phyloP scores from a whole-genome alignment of 164 flowering plant genomes.

The Paratinospora sagittata region DNA sequence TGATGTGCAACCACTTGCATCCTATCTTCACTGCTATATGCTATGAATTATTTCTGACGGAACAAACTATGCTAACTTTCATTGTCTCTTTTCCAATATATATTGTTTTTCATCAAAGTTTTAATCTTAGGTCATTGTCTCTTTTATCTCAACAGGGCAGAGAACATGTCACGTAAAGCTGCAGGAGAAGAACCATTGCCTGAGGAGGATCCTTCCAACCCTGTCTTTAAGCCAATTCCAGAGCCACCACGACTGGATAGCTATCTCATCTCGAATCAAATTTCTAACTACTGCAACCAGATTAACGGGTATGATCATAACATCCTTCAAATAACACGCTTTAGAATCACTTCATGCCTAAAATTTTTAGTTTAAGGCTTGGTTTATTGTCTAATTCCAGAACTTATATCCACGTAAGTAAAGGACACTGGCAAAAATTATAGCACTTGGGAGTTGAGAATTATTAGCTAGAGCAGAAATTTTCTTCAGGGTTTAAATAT shows the following conservation, averaged over 20 bases:
- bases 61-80: not conserved
- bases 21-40: not conserved
- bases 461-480: no score
- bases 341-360: no score
- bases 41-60: not conserved
- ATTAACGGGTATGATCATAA: constrained; percentile 87
- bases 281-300: constrained; percentile 82
- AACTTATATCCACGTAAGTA: no score
- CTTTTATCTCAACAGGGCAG: constrained; percentile 43
- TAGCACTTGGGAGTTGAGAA: no score
- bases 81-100: not conserved
- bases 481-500: no score
- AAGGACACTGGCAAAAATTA: no score
- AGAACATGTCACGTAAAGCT: constrained; percentile 80
- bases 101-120: not conserved
- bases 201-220: constrained; percentile 93
- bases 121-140: not conserved
- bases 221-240: constrained; percentile 81
- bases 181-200: constrained; percentile 97
- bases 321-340: no score
- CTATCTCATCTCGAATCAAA: constrained; percentile 32
- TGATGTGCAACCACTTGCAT: not conserved
- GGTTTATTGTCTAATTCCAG: not conserved
- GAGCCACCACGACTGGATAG: constrained; percentile 93
- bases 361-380: not conserved